Percentiles rank a stretch among this genome's conserved stretches.
phyloP scores from a whole-genome alignment of 2,329 filamentous ascomycete species.

The Davidsoniella virescens region DNA sequence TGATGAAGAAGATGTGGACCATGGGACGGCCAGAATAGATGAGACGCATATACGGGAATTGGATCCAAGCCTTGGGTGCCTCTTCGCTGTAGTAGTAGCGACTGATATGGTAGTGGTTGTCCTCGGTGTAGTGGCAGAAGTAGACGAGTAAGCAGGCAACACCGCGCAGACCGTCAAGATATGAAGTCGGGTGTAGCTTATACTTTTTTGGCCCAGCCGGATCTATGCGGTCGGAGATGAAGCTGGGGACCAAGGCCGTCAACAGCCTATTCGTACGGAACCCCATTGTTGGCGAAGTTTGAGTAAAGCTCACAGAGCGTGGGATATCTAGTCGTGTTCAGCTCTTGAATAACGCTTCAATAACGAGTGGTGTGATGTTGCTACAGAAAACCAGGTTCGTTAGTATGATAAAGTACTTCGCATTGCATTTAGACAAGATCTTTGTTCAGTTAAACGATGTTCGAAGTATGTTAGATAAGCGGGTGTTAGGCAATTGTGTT shows the following conservation, averaged over 20 bases:
- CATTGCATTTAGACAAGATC: neutral
- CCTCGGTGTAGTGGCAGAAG: conserved; percentile 33
- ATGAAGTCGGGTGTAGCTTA: conserved; percentile 33
- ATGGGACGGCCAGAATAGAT: conserved; percentile 39
- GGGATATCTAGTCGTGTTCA: neutral
- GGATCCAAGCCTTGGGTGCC: conserved; percentile 22
- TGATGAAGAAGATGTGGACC: conserved; percentile 46
- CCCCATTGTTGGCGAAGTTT: neutral
- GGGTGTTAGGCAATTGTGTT: too few relatives aligned
- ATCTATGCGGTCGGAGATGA: conserved; percentile 12
- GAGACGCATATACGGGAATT: conserved; percentile 37
- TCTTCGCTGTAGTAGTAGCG: conserved; percentile 29
- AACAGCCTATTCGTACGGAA: conserved; percentile 7
- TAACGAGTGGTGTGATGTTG: neutral
- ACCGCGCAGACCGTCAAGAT: conserved; percentile 42
- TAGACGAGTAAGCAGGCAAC: conserved; percentile 39
- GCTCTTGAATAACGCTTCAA: neutral
- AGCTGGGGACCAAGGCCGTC: conserved; percentile 12
- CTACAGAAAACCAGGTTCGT: neutral
- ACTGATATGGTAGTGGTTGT: conserved; percentile 13
- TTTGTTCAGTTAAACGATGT: neutral
- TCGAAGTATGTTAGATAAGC: neutral
- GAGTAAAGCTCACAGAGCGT: neutral
- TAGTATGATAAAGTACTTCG: neutral
- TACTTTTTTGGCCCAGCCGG: conserved; percentile 10